Evolutionary conservation across 83 land plant genomes (phyloP).

Genomic region (Thuja plicata): DNA sequence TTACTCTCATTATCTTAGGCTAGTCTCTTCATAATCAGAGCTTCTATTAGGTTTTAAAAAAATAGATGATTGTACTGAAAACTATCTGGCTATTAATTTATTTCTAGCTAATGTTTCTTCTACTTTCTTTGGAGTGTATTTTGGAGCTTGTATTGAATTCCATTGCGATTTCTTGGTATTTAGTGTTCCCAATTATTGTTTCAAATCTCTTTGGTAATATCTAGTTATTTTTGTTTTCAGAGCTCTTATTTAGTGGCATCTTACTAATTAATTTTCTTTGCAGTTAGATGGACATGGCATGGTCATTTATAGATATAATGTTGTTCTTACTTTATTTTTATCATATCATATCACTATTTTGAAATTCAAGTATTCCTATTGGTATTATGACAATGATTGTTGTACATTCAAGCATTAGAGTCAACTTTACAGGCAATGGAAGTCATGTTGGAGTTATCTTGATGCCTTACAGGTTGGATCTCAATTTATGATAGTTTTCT

Average conservation of each 20-base stretch:
- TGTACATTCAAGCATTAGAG: conserved; percentile 94
- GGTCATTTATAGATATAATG: no score
- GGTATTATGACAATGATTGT: conserved; percentile 98
- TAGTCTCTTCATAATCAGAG: background rate
- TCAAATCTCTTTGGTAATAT: background rate
- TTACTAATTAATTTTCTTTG: background rate
- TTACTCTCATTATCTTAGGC: background rate
- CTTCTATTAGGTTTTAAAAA: background rate
- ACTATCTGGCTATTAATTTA: background rate
- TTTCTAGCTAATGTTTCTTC: background rate
- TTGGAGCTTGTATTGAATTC: background rate
- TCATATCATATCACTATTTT: background rate
- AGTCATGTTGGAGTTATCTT: conserved; percentile 98
- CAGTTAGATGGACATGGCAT: background rate
- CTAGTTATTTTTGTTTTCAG: background rate
- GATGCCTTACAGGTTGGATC: conserved; percentile 80
- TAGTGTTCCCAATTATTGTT: background rate
- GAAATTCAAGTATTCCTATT: conserved; percentile 67
- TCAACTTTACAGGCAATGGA: conserved; percentile 88
- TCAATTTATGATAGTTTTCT: background rate
- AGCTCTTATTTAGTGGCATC: background rate
- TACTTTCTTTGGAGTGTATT: background rate
- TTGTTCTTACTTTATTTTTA: background rate
- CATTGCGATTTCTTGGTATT: background rate
- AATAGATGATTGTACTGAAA: background rate